Evolutionary conservation across 345 rosid species (phyloP), one percentile per base, ranked within the genome.

Genomic region (Eucalyptus tenuipes): DNA sequence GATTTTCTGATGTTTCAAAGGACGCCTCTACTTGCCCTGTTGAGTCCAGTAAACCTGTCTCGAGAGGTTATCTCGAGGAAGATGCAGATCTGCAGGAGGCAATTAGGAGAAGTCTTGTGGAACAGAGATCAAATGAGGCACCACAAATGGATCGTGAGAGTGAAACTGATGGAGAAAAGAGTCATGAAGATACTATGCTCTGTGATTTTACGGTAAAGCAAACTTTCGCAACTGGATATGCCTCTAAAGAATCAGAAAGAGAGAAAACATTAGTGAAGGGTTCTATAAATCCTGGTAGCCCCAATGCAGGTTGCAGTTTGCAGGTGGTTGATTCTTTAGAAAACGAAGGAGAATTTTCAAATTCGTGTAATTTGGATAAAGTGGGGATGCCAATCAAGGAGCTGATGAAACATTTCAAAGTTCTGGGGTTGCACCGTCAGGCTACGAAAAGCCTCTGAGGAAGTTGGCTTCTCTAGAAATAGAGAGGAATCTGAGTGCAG

Each of bases 51-150:
- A 90, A 89, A 89, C 85, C 90, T 17, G 86, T 92, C 88, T 94
- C 97, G 49, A 94, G 90, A 93, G 98, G 99, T 79, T 80, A 88
- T 90, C 71, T 92, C 89, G 94, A 95, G 93, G 99, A 98, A 91
- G 98, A 97, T 91, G 94, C 96, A 91, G 96, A 95, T 91, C 92
- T 96, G 88, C 96, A 94, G 90, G 96, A 96, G 94, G 99, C 99
- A 88, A 94, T 98, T 89, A 90, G 95, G 93, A 97, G 96, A 93
- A 98, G 99, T 92, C 95, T 95, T 89, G 90, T 90, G 88, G 98
- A 95, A 88, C 90, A 89, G 85, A 79, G 89, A 84, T 89, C 88
- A 53, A 89, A 87, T 88, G 48, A 86, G 87, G 71, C 89, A 53
- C 86, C 59, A 52, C 53, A 87, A 86, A 88, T 85, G 87, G 84